Evolutionary conservation across 345 rosid genomes (phyloP).

Genomic region (Brassica rapa): DNA sequence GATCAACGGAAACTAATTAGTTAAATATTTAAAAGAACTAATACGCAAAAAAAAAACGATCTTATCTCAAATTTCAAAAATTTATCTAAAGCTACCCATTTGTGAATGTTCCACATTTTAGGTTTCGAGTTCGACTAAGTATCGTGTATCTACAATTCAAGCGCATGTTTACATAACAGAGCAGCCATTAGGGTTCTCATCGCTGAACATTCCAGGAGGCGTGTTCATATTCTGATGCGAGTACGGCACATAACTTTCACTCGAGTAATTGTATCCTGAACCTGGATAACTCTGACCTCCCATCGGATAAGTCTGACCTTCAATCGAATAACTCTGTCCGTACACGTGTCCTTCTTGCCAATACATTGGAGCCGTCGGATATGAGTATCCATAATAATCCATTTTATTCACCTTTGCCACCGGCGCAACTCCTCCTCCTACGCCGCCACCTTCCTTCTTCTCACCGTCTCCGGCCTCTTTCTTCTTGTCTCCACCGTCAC

Average conservation of each 20-base stretch:
- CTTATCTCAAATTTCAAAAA: too few relatives aligned
- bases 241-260: constrained; percentile 30
- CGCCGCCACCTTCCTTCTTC: constrained; percentile 33
- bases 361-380: constrained; percentile 47
- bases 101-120: constrained; percentile 12
- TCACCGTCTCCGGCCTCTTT: constrained; percentile 33
- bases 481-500: constrained; percentile 35
- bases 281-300: constrained; percentile 32
- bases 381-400: constrained; percentile 51
- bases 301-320: not conserved
- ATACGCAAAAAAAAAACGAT: too few relatives aligned
- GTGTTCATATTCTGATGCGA: constrained; percentile 34
- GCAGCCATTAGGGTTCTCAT: constrained; percentile 43
- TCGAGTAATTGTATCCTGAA: constrained; percentile 42
- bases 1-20: not conserved
- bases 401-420: constrained; percentile 46
- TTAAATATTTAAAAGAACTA: not conserved
- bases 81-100: constrained; percentile 5
- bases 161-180: constrained; percentile 31
- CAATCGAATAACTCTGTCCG: not conserved
- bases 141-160: not conserved
- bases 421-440: constrained; percentile 30
- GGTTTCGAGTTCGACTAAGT: not conserved
- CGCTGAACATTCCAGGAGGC: constrained; percentile 42
- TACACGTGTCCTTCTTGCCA: constrained; percentile 52